Base-by-base conservation (phyloP, 2,329 filamentous ascomycete genomes). In the Ophiostoma novo-ulmi region DNA sequence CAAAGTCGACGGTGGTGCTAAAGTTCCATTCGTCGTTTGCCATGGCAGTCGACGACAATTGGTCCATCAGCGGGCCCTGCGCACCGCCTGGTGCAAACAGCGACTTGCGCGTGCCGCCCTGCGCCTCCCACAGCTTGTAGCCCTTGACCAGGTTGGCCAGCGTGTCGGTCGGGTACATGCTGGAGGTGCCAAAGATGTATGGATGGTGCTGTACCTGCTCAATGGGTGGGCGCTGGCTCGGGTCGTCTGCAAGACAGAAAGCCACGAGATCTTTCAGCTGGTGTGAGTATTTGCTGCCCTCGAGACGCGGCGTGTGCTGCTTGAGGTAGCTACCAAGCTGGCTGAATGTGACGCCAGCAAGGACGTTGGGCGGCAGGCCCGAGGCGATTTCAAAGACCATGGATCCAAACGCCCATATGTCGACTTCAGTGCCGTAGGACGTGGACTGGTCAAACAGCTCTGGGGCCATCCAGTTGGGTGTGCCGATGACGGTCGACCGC, bases 341-440 rank as follows among this genome's bases (percentile, higher is more conserved):
- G 10, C 83, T 80, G 48, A 84, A 78, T 65, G 83, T 82, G 74
- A 82, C 82, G 72, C 82, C 86, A 66, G 87, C 83, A 63, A 82
- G 82, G 61, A 87, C 88, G 74, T 91, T 91, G 0, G 92, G 92
- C 2, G 91, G 91, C 22, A 89, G 81, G 0, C 92, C 92, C 4
- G 90, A 92, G 0, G 92, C 91, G 78, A 94, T 91, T 78, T 95
- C 92, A 75, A 88, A 93, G 1, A 93, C 84, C 78, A 93, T 91
- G 73, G 91, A 91, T 1, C 92, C 92, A 77, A 92, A 93, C 1
- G 92, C 91, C 92, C 92, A 95, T 68, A 94, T 93, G 75, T 95
- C 92, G 63, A 91, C 88, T 76, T 90, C 89, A 17, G 88, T 89
- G 71, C 89, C 89, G 77, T 91, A 91, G 5, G 88, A 87, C 11